These are phyloP conservation scores for Diaporthe australafricana DNA, from an alignment of 2,329 filamentous ascomycete species.

Conservation along the genomic window DNA sequence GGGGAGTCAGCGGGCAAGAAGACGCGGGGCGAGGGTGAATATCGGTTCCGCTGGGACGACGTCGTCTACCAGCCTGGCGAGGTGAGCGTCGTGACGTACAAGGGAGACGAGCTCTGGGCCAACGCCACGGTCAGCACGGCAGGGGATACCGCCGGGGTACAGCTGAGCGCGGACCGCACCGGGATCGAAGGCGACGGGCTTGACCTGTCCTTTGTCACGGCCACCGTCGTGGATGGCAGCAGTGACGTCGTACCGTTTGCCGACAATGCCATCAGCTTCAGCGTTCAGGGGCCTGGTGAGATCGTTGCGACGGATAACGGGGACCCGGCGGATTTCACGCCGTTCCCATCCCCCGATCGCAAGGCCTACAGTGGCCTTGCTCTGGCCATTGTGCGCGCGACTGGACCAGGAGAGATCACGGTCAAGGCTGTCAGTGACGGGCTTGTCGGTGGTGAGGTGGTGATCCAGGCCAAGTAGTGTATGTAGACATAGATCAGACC, in stretches of 20 bases:
- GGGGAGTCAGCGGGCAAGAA: constrained; percentile 56
- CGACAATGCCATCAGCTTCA: constrained; percentile 55
- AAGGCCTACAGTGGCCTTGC: constrained; percentile 55
- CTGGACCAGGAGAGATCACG: constrained; percentile 36
- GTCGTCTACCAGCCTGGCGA: constrained; percentile 61
- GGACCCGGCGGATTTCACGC: constrained; percentile 56
- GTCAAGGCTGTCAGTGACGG: constrained; percentile 4
- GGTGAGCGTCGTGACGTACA: constrained; percentile 59
- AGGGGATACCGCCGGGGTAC: constrained; percentile 52
- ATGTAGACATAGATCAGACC: background rate
- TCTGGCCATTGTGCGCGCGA: constrained; percentile 52
- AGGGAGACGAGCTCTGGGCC: constrained; percentile 60
- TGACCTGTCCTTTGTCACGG: constrained; percentile 60
- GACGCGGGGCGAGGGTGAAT: constrained; percentile 50
- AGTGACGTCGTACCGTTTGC: constrained; percentile 58
- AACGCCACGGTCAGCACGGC: constrained; percentile 53
- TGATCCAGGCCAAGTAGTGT: constrained; percentile 3
- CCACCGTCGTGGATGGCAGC: constrained; percentile 55
- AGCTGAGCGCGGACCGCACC: constrained; percentile 53
- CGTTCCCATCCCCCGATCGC: constrained; percentile 53
- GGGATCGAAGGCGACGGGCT: constrained; percentile 53
- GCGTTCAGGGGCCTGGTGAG: constrained; percentile 54
- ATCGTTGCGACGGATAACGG: constrained; percentile 65
- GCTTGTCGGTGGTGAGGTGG: background rate
- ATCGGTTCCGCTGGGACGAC: constrained; percentile 65